phyloP scores from a whole-genome alignment of 345 rosid species.

The Rhodamnia rubescens region DNA sequence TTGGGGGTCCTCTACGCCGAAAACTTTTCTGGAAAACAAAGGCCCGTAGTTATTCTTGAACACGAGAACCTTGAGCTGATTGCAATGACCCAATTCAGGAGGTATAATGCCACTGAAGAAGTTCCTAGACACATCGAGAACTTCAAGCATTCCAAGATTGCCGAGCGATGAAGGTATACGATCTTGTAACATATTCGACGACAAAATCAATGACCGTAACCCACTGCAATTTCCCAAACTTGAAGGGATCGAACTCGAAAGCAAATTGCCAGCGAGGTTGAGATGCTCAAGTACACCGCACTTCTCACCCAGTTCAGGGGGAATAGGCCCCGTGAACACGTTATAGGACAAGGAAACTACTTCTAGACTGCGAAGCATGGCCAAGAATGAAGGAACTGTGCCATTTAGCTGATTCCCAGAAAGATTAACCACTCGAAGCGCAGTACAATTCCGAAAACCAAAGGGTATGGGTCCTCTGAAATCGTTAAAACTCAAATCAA shows the following conservation, averaged over 20 bases:
- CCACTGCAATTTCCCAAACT: constrained; percentile 26
- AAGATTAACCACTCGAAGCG: constrained; percentile 21
- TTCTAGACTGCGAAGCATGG: constrained; percentile 5
- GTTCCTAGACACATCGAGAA: constrained; percentile 32
- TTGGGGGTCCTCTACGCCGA: constrained; percentile 5
- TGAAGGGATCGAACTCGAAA: constrained; percentile 26
- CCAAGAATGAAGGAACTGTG: constrained; percentile 17
- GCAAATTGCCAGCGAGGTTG: constrained; percentile 21
- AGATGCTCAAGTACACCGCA: constrained; percentile 30
- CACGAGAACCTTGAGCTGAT: constrained; percentile 25
- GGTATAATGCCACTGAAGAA: constrained; percentile 37
- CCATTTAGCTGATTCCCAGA: constrained; percentile 33
- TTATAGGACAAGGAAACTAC: constrained; percentile 24
- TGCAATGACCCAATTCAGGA: constrained; percentile 21
- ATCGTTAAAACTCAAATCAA: constrained; percentile 42
- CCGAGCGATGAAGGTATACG: constrained; percentile 22
- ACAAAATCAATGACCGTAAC: constrained; percentile 21
- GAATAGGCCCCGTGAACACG: constrained; percentile 22
- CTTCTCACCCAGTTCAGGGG: constrained; percentile 17
- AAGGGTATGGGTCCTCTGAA: constrained; percentile 20
- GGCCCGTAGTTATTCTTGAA: constrained; percentile 23
- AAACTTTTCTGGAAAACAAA: constrained; percentile 9
- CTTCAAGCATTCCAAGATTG: constrained; percentile 23
- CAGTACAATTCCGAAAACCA: constrained; percentile 21
- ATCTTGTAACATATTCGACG: constrained; percentile 32